Percentiles rank a stretch among this genome's conserved stretches.
These are phyloP conservation scores for Mucor piriformis DNA, from an alignment of 371 early-diverging fungal species.

Conservation along the genomic window DNA sequence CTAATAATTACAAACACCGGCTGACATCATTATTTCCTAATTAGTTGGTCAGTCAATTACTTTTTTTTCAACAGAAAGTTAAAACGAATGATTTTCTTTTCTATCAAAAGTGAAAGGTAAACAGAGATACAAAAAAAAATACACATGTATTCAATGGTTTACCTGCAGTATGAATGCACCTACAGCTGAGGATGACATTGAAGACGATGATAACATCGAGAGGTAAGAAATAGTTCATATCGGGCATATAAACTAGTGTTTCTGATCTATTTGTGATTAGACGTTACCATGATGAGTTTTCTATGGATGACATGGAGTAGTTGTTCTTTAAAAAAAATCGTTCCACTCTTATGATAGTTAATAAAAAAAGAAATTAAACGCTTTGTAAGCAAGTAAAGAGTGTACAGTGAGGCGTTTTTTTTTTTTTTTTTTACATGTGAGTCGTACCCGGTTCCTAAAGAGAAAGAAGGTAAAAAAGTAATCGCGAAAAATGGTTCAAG, in stretches of 20 bases:
- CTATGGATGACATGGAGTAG: slow-evolving; percentile 50
- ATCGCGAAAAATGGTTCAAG: too few species aligned
- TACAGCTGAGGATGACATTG: slow-evolving; percentile 31
- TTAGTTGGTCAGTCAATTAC: slow-evolving; percentile 91
- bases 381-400: too few species aligned
- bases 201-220: slow-evolving; percentile 27
- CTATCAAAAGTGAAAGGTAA: slow-evolving; percentile 84
- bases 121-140: not conserved
- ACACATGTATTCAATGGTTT: not conserved
- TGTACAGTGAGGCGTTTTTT: slow-evolving; percentile 13
- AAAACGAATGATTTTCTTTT: slow-evolving; percentile 90
- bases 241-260: too few species aligned
- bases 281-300: slow-evolving; percentile 40
- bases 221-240: not conserved
- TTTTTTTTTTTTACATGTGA: slow-evolving; percentile 1
- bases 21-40: not conserved
- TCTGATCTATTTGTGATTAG: too few species aligned
- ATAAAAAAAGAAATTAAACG: too few species aligned
- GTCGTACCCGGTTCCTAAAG: too few species aligned
- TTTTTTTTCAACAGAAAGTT: slow-evolving; percentile 91
- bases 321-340: not conserved
- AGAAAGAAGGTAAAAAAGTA: too few species aligned
- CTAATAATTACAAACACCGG: not conserved
- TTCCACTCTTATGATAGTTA: too few species aligned
- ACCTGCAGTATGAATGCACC: slow-evolving; percentile 41